Percentiles rank a stretch among this genome's conserved stretches.
Conservation (phyloP, 2,329 filamentous ascomycete species). For the Ustulina deusta region DNA sequence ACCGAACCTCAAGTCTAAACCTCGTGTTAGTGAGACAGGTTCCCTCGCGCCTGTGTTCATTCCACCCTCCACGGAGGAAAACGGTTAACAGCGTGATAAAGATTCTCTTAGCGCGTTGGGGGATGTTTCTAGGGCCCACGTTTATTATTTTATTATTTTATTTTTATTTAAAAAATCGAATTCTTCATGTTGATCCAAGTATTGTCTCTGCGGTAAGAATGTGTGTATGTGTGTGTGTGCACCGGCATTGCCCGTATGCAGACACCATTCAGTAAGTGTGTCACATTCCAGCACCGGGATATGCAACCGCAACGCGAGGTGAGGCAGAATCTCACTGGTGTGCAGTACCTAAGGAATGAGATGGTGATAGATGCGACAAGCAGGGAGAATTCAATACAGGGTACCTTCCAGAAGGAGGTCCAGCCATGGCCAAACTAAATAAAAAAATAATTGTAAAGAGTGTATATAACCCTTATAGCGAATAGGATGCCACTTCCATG, state of each 20-base stretch:
- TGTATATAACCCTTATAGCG: not conserved
- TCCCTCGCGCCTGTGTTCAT: conserved; percentile 1
- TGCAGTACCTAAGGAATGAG: not conserved
- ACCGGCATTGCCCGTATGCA: conserved; percentile 7
- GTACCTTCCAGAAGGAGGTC: not conserved
- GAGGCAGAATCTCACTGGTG: conserved; percentile 1
- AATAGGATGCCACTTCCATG: conserved; percentile 15
- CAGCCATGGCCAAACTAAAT: not conserved
- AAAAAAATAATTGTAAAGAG: not conserved
- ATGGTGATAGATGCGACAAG: not conserved
- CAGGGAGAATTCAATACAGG: not conserved
- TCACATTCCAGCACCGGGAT: conserved; percentile 16
- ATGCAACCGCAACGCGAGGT: conserved; percentile 1
- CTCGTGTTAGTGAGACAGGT: conserved; percentile 20
- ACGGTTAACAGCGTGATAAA: not conserved
- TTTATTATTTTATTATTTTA: too few species aligned
- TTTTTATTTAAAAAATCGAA: too few species aligned
- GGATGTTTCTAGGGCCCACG: not conserved
- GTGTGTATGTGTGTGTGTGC: not conserved
- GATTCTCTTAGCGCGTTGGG: not conserved
- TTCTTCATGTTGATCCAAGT: not conserved
- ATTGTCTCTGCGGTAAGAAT: not conserved
- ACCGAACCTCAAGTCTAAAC: not conserved
- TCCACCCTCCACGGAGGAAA: conserved; percentile 1
- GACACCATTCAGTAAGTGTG: not conserved